phyloP scores from a whole-genome alignment of 345 rosid species.

The Eucalyptus marginata region DNA sequence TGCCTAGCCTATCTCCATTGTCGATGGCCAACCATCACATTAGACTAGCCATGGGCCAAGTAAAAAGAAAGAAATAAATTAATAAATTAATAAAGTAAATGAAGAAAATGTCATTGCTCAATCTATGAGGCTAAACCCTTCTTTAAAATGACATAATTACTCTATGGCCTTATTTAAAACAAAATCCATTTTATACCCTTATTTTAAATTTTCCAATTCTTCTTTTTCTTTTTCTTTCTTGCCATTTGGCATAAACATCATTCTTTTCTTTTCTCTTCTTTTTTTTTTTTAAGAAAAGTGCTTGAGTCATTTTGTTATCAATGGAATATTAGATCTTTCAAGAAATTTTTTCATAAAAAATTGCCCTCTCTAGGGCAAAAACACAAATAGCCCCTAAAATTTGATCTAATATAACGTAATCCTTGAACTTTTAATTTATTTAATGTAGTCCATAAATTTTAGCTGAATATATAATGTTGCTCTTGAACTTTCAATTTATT shows the following conservation, averaged over 20 bases:
- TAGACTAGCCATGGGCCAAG: rapidly evolving
- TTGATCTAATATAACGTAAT: no score
- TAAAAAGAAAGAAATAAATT: no score
- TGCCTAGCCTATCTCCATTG: rapidly evolving
- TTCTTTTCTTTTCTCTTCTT: background rate
- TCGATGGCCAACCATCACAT: background rate
- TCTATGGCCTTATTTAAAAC: no score
- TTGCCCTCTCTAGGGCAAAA: no score
- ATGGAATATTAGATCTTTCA: background rate
- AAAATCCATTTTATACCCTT: no score
- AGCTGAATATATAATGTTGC: rapidly evolving
- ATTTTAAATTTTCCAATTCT: background rate
- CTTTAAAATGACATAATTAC: no score
- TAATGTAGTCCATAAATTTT: no score
- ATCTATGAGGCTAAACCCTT: background rate
- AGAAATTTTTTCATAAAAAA: background rate
- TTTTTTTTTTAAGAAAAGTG: background rate
- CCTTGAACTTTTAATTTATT: no score
- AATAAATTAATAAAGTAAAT: no score
- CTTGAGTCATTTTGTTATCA: background rate
- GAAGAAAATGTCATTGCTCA: background rate
- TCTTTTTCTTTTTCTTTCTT: background rate
- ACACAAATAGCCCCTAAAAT: no score
- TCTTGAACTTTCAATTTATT: no score
- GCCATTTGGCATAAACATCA: background rate